Conservation (phyloP, 331 rosid genomes). For the Dryas integrifolia region DNA sequence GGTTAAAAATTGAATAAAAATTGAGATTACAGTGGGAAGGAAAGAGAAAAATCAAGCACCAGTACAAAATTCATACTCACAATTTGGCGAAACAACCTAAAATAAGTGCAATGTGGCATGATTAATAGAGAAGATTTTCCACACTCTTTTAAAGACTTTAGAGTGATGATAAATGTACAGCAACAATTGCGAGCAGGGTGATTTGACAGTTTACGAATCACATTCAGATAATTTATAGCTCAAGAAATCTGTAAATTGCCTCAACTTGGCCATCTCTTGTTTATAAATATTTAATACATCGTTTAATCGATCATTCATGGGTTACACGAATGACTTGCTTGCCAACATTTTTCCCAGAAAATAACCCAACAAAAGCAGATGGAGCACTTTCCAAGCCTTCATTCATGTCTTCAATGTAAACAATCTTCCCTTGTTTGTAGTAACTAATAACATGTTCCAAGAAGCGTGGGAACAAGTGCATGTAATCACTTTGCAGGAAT, state of each 20-base stretch:
- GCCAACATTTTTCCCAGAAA: constrained; percentile 68
- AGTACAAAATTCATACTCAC: too few species aligned
- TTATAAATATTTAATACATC: not conserved
- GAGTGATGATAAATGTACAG: too few species aligned
- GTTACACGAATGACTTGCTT: constrained; percentile 70
- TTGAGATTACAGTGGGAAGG: too few species aligned
- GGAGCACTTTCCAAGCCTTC: constrained; percentile 84
- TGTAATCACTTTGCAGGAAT: constrained; percentile 70
- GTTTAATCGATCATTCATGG: constrained; percentile 33
- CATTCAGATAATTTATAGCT: too few species aligned
- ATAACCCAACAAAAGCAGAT: constrained; percentile 65
- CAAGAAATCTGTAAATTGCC: not conserved
- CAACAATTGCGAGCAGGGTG: too few species aligned
- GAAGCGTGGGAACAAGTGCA: constrained; percentile 60
- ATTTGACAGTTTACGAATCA: too few species aligned
- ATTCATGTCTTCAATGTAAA: constrained; percentile 65
- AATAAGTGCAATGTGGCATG: too few species aligned
- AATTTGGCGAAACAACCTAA: too few species aligned
- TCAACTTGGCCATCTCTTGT: not conserved
- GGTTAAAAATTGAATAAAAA: too few species aligned
- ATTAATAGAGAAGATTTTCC: too few species aligned
- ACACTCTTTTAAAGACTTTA: too few species aligned
- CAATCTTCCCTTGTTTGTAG: constrained; percentile 64
- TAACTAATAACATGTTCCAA: constrained; percentile 48
- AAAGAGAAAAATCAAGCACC: too few species aligned